Conservation (phyloP, 2,329 filamentous ascomycete species). For the Xylariaceae sp. region DNA sequence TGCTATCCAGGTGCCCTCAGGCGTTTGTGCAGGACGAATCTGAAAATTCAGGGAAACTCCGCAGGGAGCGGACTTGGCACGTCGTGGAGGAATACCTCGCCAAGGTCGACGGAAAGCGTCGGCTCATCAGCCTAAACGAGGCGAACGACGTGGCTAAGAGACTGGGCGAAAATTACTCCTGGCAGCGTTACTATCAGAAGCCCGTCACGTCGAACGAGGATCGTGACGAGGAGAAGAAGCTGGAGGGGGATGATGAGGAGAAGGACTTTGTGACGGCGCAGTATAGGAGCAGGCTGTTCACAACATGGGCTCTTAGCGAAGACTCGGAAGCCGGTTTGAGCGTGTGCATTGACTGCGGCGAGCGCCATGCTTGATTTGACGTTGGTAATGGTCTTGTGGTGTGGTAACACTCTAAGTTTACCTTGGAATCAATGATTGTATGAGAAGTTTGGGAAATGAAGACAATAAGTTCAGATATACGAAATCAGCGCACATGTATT, state of each 20-base stretch:
- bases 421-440: no score
- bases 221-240: conserved; percentile 4
- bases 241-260: conserved; percentile 17
- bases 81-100: conserved; percentile 30
- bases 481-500: no score
- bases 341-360: background rate
- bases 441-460: no score
- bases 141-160: conserved; percentile 62
- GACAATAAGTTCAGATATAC: no score
- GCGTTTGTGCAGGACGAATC: conserved; percentile 8
- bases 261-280: conserved; percentile 17
- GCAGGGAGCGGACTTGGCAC: conserved; percentile 31
- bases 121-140: conserved; percentile 57
- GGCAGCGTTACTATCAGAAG: conserved; percentile 30
- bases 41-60: background rate
- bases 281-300: conserved; percentile 4
- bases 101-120: conserved; percentile 43
- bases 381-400: no score
- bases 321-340: background rate
- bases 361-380: background rate
- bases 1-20: conserved; percentile 13
- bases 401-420: no score
- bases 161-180: conserved; percentile 52
- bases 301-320: conserved; percentile 4
- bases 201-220: conserved; percentile 11